Percentiles rank a stretch among this genome's conserved stretches.
Conservation (phyloP, 1,139 yeast genomes). For the Hemisphaericaspora lyxosophila region DNA sequence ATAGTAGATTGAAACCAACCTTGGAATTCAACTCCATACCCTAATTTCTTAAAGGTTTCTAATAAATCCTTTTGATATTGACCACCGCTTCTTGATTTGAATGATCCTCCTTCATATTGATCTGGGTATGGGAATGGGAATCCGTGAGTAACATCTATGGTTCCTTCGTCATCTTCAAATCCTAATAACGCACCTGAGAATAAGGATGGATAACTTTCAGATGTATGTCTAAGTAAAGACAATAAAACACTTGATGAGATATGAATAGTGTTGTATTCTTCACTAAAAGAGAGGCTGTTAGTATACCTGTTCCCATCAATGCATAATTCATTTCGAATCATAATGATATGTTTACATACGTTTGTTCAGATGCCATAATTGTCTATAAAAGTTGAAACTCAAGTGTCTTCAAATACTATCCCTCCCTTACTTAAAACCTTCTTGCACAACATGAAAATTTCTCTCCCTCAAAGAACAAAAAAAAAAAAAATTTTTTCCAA, state of each 20-base stretch:
- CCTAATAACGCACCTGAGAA: slow-evolving; percentile 81
- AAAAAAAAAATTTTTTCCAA: not conserved
- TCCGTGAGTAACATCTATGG: slow-evolving; percentile 57
- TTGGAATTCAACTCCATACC: slow-evolving; percentile 68
- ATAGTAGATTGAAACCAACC: slow-evolving; percentile 82
- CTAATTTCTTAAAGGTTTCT: slow-evolving; percentile 60
- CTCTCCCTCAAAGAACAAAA: not conserved
- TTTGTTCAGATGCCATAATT: slow-evolving; percentile 26
- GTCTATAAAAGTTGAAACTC: too few species aligned
- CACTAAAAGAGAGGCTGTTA: not conserved
- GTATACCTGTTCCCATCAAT: too few species aligned
- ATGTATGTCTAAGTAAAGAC: slow-evolving; percentile 70
- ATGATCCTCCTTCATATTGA: slow-evolving; percentile 55
- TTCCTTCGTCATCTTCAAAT: slow-evolving; percentile 58
- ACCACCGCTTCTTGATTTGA: slow-evolving; percentile 58
- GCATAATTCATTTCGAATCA: too few species aligned
- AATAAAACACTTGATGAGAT: slow-evolving; percentile 63
- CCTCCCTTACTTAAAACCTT: too few species aligned
- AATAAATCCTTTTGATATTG: slow-evolving; percentile 72
- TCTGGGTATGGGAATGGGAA: slow-evolving; percentile 63
- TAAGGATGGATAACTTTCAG: slow-evolving; percentile 65
- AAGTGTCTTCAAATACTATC: too few species aligned
- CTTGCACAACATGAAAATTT: too few species aligned
- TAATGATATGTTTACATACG: too few species aligned
- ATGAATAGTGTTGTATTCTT: slow-evolving; percentile 31